Conservation (phyloP, 345 rosid genomes). For the Triadica sebifera region DNA sequence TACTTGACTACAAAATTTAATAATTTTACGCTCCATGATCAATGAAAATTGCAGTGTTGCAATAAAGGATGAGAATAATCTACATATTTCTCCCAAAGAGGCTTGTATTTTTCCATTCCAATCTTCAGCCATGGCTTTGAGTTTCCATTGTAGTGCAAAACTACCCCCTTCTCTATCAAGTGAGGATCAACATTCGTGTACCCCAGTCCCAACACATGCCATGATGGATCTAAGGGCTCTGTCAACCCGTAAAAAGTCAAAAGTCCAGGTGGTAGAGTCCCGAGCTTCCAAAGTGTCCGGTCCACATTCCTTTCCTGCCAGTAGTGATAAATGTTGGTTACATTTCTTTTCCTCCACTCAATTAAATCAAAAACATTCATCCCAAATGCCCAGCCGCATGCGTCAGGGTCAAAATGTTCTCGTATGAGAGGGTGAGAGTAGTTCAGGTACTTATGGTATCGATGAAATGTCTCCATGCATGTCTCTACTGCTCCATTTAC, state of each 20-base stretch:
- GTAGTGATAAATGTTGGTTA: slow-evolving; percentile 81
- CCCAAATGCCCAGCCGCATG: slow-evolving; percentile 98
- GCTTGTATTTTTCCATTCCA: slow-evolving; percentile 91
- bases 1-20: slow-evolving; percentile 21
- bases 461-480: slow-evolving; percentile 93
- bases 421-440: slow-evolving; percentile 69
- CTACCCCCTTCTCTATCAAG: slow-evolving; percentile 84
- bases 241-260: slow-evolving; percentile 87
- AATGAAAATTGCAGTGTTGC: slow-evolving; percentile 90
- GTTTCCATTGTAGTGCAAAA: slow-evolving; percentile 90
- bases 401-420: slow-evolving; percentile 88
- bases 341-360: slow-evolving; percentile 88
- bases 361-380: slow-evolving; percentile 89
- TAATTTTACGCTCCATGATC: slow-evolving; percentile 23
- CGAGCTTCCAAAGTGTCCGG: slow-evolving; percentile 88
- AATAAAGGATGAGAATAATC: slow-evolving; percentile 75
- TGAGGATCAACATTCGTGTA: slow-evolving; percentile 77
- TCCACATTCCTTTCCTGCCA: slow-evolving; percentile 93
- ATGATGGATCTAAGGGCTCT: slow-evolving; percentile 67
- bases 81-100: slow-evolving; percentile 87
- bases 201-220: slow-evolving; percentile 95
- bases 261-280: slow-evolving; percentile 87
- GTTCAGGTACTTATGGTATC: slow-evolving; percentile 50
- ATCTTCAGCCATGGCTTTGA: slow-evolving; percentile 97
- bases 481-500: slow-evolving; percentile 99